Conservation (phyloP, 441 rosid species). For the Gossypium aridum region DNA sequence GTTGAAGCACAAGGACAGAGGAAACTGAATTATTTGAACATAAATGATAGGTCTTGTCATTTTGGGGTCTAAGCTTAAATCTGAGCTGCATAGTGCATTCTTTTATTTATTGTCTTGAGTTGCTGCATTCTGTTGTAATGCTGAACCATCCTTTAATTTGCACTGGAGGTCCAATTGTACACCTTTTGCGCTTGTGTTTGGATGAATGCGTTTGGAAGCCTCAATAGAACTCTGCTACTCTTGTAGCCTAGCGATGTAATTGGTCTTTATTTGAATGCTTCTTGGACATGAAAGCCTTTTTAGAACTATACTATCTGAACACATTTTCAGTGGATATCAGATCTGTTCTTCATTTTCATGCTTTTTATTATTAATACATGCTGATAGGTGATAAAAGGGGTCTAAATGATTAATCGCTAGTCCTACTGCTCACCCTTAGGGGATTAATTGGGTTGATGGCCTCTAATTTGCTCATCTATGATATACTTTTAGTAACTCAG, state of each 20-base stretch:
- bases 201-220: neutral
- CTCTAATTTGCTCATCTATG: neutral
- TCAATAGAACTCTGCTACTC: neutral
- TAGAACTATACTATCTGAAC: neutral
- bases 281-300: neutral
- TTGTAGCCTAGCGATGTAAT: neutral
- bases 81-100: neutral
- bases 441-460: neutral
- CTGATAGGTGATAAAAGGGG: constrained; percentile 3
- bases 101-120: neutral
- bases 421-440: neutral
- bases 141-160: neutral
- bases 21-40: neutral
- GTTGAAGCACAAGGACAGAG: neutral
- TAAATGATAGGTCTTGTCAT: neutral
- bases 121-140: neutral
- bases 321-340: neutral
- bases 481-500: neutral
- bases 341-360: neutral
- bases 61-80: neutral
- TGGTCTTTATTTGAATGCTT: neutral
- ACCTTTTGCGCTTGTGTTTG: neutral
- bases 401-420: neutral
- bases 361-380: neutral
- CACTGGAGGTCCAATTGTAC: neutral